Conservation (phyloP, 495 filamentous ascomycete species). For the Sporormia fimetaria region DNA sequence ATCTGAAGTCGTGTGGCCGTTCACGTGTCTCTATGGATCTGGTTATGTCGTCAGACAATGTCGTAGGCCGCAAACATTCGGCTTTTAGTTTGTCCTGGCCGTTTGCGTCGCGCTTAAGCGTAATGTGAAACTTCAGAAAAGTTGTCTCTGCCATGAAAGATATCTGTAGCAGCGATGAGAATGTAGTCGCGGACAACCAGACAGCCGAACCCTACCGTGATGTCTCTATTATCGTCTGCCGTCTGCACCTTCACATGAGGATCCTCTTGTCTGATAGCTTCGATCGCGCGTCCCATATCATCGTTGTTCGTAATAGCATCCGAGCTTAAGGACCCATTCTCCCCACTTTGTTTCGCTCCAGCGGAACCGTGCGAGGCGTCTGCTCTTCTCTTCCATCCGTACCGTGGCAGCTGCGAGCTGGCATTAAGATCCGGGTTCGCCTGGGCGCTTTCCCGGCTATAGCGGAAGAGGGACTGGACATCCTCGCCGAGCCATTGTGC, state of each 20-base stretch:
- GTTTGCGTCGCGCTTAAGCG: conserved; percentile 13
- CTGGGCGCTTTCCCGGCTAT: conserved; percentile 13
- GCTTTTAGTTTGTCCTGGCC: conserved; percentile 13
- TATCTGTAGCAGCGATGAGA: conserved; percentile 3
- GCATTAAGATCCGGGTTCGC: conserved; percentile 9
- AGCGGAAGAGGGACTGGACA: conserved; percentile 11
- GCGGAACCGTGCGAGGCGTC: neutral
- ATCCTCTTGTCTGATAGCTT: conserved; percentile 9
- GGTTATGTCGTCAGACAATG: conserved; percentile 9
- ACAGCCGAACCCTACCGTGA: conserved; percentile 6
- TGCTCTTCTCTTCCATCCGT: conserved; percentile 17
- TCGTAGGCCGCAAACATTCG: conserved; percentile 19
- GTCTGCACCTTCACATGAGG: conserved; percentile 8
- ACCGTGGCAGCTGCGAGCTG: conserved; percentile 6
- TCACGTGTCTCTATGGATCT: conserved; percentile 22
- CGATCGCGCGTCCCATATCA: conserved; percentile 4
- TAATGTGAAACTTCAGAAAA: conserved; percentile 17
- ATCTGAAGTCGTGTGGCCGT: conserved; percentile 15
- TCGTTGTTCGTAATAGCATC: neutral
- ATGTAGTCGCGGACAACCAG: neutral
- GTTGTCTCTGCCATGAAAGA: conserved; percentile 4
- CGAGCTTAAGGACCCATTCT: neutral
- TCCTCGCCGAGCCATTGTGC: conserved; percentile 15
- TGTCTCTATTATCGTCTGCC: conserved; percentile 10
- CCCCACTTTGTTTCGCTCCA: neutral